Evolutionary conservation across 2,329 filamentous ascomycete genomes (phyloP).

Genomic region (Pseudocercospora crystallina): DNA sequence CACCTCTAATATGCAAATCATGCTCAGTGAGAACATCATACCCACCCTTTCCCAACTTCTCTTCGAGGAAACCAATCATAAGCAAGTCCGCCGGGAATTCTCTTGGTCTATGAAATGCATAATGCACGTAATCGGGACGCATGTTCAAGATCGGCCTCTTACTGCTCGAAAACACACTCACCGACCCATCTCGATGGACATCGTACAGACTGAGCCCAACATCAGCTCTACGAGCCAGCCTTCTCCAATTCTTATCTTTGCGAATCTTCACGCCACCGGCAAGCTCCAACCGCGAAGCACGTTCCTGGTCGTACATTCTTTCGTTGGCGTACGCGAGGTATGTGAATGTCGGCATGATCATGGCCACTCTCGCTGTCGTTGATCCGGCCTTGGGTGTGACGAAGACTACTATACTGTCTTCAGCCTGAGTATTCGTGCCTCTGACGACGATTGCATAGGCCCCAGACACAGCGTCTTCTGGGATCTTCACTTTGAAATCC

Average conservation of each 20-base stretch:
- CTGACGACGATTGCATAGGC: neutral
- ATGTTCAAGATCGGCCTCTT: conserved; percentile 7
- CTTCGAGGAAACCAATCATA: conserved; percentile 7
- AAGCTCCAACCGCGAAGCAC: conserved; percentile 4
- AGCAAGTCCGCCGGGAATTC: conserved; percentile 6
- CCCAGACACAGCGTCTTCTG: conserved; percentile 2
- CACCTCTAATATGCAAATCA: conserved; percentile 1
- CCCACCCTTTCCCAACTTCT: conserved; percentile 1
- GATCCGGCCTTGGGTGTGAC: neutral
- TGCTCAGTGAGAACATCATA: conserved; percentile 7
- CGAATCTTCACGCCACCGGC: conserved; percentile 2
- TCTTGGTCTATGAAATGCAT: conserved; percentile 4
- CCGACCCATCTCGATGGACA: conserved; percentile 5
- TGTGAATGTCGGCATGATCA: conserved; percentile 7
- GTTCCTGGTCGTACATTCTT: conserved; percentile 5
- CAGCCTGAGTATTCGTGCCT: neutral
- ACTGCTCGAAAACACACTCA: neutral
- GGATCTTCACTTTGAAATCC: neutral
- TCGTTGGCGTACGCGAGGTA: conserved; percentile 9
- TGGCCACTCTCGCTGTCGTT: neutral
- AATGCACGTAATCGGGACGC: conserved; percentile 4
- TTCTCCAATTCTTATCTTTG: neutral
- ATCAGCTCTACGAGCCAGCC: conserved; percentile 3
- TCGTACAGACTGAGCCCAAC: conserved; percentile 4
- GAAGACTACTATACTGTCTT: conserved; percentile 5